These are phyloP conservation scores for Pyrenophora teres DNA, from an alignment of 2,329 filamentous ascomycete genomes.

Conservation along the genomic window DNA sequence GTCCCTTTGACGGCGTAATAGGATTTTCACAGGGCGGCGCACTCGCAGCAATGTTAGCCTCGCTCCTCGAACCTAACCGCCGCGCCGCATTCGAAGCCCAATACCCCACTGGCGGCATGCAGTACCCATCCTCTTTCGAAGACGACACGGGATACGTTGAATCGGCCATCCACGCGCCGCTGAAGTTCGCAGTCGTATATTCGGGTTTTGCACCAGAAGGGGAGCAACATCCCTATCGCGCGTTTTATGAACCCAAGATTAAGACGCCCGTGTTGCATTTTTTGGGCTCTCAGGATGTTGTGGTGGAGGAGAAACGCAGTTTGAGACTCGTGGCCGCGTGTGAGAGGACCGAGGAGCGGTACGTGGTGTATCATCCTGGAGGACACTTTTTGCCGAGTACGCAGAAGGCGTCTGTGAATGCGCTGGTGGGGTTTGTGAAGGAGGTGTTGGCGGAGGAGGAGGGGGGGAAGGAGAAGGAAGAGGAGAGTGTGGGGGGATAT, in stretches of 20 bases:
- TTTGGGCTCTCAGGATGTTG: slow-evolving; percentile 80
- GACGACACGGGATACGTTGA: slow-evolving; percentile 19
- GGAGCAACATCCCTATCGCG: slow-evolving; percentile 64
- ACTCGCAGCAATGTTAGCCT: slow-evolving; percentile 72
- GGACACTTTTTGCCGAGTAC: slow-evolving; percentile 85
- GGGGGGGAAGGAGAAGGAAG: slow-evolving; percentile 43
- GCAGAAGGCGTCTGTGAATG: slow-evolving; percentile 78
- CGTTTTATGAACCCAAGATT: slow-evolving; percentile 76
- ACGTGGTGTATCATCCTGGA: slow-evolving; percentile 75
- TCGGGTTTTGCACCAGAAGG: slow-evolving; percentile 70
- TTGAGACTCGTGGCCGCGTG: slow-evolving; percentile 70
- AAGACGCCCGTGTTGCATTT: slow-evolving; percentile 80
- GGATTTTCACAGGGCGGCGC: slow-evolving; percentile 53
- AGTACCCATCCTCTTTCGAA: slow-evolving; percentile 56
- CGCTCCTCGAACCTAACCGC: slow-evolving; percentile 66
- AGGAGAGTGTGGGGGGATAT: slow-evolving; percentile 69
- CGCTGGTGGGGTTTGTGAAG: slow-evolving; percentile 72
- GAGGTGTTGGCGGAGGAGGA: slow-evolving; percentile 53
- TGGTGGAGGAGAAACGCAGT: slow-evolving; percentile 79
- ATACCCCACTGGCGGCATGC: slow-evolving; percentile 51
- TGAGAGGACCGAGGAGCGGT: slow-evolving; percentile 54
- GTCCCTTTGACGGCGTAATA: slow-evolving; percentile 45
- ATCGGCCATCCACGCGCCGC: slow-evolving; percentile 55
- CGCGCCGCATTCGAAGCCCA: slow-evolving; percentile 55
- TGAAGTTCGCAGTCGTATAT: slow-evolving; percentile 77